A percentile compares a stretch with the other conserved stretches of the same genome.
Conservation (phyloP, 2,329 filamentous ascomycete genomes). For the Sordariomycetes sp. region DNA sequence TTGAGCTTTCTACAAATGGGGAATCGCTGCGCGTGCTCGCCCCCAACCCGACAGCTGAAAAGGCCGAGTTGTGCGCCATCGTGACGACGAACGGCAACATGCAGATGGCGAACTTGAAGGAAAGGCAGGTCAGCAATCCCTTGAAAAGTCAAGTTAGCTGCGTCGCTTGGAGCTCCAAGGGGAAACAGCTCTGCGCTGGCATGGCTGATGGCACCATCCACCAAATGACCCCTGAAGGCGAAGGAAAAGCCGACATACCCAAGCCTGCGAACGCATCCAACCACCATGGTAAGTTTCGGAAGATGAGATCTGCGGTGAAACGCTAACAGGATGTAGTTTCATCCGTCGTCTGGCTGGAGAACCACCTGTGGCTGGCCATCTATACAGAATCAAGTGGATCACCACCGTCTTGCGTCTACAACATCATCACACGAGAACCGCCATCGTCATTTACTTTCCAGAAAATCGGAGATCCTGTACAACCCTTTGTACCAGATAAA, state of each 20-base stretch:
- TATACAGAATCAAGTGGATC: constrained; percentile 59
- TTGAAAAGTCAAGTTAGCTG: constrained; percentile 72
- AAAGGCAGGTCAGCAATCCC: constrained; percentile 50
- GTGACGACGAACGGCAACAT: constrained; percentile 76
- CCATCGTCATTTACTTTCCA: constrained; percentile 58
- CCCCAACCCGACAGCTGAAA: constrained; percentile 71
- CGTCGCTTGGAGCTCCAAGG: constrained; percentile 83
- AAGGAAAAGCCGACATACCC: constrained; percentile 69
- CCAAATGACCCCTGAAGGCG: constrained; percentile 78
- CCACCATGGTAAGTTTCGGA: constrained; percentile 52
- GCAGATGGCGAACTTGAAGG: constrained; percentile 71
- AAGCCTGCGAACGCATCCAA: constrained; percentile 58
- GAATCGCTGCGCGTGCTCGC: constrained; percentile 63
- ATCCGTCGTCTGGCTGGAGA: constrained; percentile 80
- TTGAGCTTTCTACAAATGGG: constrained; percentile 70
- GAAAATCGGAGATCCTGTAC: constrained; percentile 65
- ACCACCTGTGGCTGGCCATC: constrained; percentile 71
- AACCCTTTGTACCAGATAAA: constrained; percentile 58
- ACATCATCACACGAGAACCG: constrained; percentile 63
- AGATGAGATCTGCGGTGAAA: neutral
- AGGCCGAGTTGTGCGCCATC: constrained; percentile 67
- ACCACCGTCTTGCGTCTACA: constrained; percentile 60
- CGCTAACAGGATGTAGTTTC: constrained; percentile 46
- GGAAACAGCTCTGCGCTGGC: constrained; percentile 87
- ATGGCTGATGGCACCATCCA: constrained; percentile 68